phyloP scores from a whole-genome alignment of 768 basidiomycete genomes.

The Lactifluus hygrophoroides region DNA sequence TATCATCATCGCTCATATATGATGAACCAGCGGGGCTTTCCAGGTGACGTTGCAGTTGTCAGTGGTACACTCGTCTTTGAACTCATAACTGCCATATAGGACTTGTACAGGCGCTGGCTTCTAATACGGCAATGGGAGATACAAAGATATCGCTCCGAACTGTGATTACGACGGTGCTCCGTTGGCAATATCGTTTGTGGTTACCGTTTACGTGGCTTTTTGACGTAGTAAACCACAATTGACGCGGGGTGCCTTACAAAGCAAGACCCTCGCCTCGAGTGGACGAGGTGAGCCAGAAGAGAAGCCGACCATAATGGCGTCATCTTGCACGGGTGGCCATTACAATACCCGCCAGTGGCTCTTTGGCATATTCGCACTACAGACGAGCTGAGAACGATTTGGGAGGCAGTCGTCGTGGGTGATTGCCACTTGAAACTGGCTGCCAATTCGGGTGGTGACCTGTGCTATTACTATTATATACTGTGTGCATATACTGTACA shows the following conservation, averaged over 20 bases:
- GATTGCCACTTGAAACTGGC: no score
- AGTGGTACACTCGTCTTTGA: background rate
- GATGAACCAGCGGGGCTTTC: background rate
- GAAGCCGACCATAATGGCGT: background rate
- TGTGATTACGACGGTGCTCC: background rate
- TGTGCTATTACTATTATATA: no score
- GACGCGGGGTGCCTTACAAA: background rate
- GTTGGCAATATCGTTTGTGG: background rate
- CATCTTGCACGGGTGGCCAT: background rate
- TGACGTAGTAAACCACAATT: background rate
- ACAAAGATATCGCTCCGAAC: background rate
- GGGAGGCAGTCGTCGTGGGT: background rate
- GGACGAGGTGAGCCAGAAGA: background rate
- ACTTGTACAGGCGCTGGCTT: background rate
- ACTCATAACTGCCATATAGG: background rate
- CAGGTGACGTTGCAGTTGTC: background rate
- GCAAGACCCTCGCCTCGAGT: background rate
- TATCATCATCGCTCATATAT: background rate
- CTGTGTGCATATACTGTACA: no score
- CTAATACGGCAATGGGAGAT: background rate
- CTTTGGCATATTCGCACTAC: background rate
- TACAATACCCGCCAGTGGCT: background rate
- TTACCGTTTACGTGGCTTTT: no score
- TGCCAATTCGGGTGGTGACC: background rate
- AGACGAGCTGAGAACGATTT: background rate